These are phyloP conservation scores for Gracilaria vermiculophylla DNA, from an alignment of 23 red algal species.

Conservation along the genomic window DNA sequence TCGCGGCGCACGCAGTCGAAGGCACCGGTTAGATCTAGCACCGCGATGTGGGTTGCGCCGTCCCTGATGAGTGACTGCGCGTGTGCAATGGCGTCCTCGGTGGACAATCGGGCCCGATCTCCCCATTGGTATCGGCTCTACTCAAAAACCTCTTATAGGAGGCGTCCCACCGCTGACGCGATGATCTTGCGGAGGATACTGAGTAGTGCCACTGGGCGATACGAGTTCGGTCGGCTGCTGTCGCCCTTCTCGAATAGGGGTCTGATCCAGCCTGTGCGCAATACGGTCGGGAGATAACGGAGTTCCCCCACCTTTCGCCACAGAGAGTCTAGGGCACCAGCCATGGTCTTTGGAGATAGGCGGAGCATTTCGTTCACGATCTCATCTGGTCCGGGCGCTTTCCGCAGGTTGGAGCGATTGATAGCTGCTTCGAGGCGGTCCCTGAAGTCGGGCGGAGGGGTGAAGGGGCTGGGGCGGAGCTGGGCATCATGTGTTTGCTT, in stretches of 20 bases:
- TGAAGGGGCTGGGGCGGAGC: background rate
- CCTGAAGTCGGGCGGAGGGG: background rate
- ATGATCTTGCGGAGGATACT: conserved; percentile 1
- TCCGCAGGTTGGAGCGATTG: background rate
- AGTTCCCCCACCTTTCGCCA: background rate
- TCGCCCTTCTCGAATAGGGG: background rate
- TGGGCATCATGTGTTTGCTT: background rate
- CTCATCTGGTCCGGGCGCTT: conserved; percentile 32
- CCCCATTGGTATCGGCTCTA: conserved; percentile 22
- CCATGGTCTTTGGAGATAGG: background rate
- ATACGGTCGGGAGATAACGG: background rate
- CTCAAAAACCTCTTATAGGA: background rate
- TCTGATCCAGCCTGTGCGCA: background rate
- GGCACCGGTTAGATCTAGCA: background rate
- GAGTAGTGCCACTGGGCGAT: background rate
- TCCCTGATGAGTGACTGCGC: background rate
- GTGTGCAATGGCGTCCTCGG: background rate
- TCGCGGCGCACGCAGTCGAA: background rate
- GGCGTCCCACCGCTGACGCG: background rate
- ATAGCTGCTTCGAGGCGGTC: background rate
- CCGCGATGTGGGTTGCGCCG: background rate
- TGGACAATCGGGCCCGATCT: background rate
- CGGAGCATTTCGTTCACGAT: background rate
- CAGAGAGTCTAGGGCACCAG: background rate
- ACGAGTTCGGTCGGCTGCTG: background rate